A percentile compares a stretch with the other conserved stretches of the same genome.
Evolutionary conservation across 371 early-diverging fungal genomes (phyloP).

Genomic region (Mucor velutinosus): DNA sequence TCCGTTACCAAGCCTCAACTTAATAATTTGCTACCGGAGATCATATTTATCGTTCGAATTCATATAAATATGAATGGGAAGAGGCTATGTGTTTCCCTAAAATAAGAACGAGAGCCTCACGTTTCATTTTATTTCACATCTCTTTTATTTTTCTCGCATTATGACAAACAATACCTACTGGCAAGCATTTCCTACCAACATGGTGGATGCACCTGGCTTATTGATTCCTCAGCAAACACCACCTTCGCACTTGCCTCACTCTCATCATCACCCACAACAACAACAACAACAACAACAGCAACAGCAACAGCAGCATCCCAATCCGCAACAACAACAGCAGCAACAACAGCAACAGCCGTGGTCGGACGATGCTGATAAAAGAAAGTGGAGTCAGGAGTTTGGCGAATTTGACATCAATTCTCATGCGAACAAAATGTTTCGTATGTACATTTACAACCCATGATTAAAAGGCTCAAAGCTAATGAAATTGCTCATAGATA

Average conservation of each 20-base stretch:
- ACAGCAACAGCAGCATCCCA: background rate
- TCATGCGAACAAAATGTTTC: slow-evolving; percentile 5
- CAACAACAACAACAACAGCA: background rate
- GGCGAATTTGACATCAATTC: slow-evolving; percentile 8
- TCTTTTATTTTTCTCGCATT: background rate
- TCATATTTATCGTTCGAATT: background rate
- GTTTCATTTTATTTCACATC: background rate
- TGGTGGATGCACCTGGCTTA: slow-evolving; percentile 4
- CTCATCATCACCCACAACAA: background rate
- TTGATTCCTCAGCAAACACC: background rate
- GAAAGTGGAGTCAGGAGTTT: slow-evolving; percentile 15
- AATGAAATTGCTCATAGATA: background rate
- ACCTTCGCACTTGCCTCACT: background rate
- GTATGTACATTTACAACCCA: background rate
- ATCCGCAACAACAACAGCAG: background rate
- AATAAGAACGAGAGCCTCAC: no score
- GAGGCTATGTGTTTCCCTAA: background rate
- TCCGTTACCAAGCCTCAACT: background rate
- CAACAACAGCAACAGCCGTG: slow-evolving; percentile 13
- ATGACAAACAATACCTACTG: slow-evolving; percentile 10
- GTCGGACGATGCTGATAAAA: slow-evolving; percentile 6
- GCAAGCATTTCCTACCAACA: slow-evolving; percentile 10
- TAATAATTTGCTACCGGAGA: background rate
- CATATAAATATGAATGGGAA: background rate
- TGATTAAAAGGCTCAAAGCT: background rate